Evolutionary conservation across 106 monocot genomes (phyloP).

Genomic region (Dactylorhiza incarnata): DNA sequence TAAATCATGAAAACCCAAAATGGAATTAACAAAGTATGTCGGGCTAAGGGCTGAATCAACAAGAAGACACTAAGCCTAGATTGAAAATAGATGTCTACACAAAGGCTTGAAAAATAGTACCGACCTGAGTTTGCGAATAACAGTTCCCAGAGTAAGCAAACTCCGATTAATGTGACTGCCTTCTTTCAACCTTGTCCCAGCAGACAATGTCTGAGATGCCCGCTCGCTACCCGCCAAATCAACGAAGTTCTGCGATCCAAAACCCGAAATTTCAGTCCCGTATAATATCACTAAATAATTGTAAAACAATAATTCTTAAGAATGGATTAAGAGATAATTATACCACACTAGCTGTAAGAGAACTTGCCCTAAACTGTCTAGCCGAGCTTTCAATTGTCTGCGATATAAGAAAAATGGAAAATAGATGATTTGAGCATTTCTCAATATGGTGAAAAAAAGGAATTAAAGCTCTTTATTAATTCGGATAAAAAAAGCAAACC

Average conservation of each 20-base stretch:
- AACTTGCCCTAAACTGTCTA: conserved; percentile 27
- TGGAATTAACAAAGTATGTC: not conserved
- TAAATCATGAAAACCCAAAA: not conserved
- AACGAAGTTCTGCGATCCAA: conserved; percentile 51
- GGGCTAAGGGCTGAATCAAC: not conserved
- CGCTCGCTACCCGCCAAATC: conserved; percentile 79
- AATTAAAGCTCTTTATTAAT: not conserved
- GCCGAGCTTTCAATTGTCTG: conserved; percentile 62
- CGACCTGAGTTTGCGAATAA: conserved; percentile 74
- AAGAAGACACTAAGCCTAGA: not conserved
- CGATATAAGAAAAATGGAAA: conserved; percentile 4
- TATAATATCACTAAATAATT: not conserved
- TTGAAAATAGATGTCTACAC: not conserved
- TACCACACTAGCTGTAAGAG: conserved; percentile 64
- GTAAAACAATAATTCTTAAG: not conserved
- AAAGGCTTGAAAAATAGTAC: not conserved
- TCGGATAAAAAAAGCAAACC: conserved; percentile 24
- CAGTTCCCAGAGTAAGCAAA: conserved; percentile 62
- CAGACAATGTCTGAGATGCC: conserved; percentile 55
- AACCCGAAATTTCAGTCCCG: conserved; percentile 1
- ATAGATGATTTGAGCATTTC: not conserved
- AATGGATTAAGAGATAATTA: conserved; percentile 2
- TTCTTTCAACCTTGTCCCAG: conserved; percentile 65
- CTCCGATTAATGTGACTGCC: conserved; percentile 75
- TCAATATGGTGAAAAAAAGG: not conserved